phyloP scores from a whole-genome alignment of 495 filamentous ascomycete genomes.

The Podospora pseudocomata region DNA sequence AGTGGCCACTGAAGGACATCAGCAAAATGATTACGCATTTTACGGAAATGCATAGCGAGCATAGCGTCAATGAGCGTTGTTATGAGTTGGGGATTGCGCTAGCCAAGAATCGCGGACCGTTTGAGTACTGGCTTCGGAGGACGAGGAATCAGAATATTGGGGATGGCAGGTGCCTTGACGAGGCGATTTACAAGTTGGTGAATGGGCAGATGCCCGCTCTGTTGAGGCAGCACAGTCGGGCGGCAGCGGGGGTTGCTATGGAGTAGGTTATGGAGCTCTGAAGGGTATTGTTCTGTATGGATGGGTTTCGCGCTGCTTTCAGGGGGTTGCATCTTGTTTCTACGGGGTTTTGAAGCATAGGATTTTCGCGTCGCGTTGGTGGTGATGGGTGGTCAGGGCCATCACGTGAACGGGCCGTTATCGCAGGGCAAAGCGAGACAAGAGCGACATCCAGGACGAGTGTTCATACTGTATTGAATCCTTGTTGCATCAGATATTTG shows the following conservation, averaged over 20 bases:
- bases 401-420: not conserved
- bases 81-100: constrained; percentile 40
- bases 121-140: constrained; percentile 45
- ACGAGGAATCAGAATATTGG: constrained; percentile 36
- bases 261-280: not conserved
- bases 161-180: constrained; percentile 31
- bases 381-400: not conserved
- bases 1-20: constrained; percentile 46
- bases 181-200: constrained; percentile 31
- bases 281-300: not conserved
- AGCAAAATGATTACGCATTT: constrained; percentile 47
- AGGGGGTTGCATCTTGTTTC: not conserved
- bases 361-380: not conserved
- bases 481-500: too few species aligned
- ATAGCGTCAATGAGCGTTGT: constrained; percentile 35
- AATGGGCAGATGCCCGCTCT: constrained; percentile 34
- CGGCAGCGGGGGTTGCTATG: constrained; percentile 30
- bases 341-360: not conserved
- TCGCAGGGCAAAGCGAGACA: not conserved
- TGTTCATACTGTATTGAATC: not conserved
- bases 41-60: constrained; percentile 44
- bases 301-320: not conserved
- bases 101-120: constrained; percentile 40
- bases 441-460: not conserved
- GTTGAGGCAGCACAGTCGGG: constrained; percentile 35